Conservation (phyloP, 768 basidiomycete species). For the Lactarius evosmus region DNA sequence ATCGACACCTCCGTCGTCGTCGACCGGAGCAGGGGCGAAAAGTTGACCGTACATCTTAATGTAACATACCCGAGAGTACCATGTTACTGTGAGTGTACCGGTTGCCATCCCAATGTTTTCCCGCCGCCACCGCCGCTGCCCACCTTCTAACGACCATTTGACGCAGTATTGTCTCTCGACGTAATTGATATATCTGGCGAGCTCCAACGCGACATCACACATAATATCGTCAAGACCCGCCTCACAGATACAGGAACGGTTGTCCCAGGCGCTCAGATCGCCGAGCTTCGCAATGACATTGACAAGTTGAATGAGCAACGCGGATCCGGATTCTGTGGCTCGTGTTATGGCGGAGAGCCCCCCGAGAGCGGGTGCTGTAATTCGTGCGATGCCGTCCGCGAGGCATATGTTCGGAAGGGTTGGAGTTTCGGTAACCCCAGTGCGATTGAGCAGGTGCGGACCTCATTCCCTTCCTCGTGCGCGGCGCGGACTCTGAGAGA, state of each 20-base stretch:
- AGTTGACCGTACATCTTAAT: slow-evolving; percentile 86
- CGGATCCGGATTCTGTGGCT: slow-evolving; percentile 78
- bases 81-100: slow-evolving; percentile 75
- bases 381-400: slow-evolving; percentile 90
- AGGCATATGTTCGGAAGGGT: slow-evolving; percentile 84
- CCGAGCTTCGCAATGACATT: slow-evolving; percentile 81
- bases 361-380: slow-evolving; percentile 88
- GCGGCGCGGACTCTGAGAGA: background rate
- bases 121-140: background rate
- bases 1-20: slow-evolving; percentile 92
- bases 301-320: slow-evolving; percentile 70
- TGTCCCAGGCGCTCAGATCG: slow-evolving; percentile 53
- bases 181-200: slow-evolving; percentile 99
- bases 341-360: slow-evolving; percentile 86
- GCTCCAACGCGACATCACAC: slow-evolving; percentile 84
- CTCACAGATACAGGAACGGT: slow-evolving; percentile 55
- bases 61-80: slow-evolving; percentile 95
- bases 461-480: background rate
- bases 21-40: slow-evolving; percentile 93
- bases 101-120: slow-evolving; percentile 1
- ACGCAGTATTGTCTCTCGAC: slow-evolving; percentile 89
- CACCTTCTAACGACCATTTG: background rate
- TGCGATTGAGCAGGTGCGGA: slow-evolving; percentile 81
- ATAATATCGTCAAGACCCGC: slow-evolving; percentile 84
- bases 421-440: slow-evolving; percentile 96